phyloP scores from a whole-genome alignment of 2,329 filamentous ascomycete genomes.

The Hymenoscyphus fraxineus region DNA sequence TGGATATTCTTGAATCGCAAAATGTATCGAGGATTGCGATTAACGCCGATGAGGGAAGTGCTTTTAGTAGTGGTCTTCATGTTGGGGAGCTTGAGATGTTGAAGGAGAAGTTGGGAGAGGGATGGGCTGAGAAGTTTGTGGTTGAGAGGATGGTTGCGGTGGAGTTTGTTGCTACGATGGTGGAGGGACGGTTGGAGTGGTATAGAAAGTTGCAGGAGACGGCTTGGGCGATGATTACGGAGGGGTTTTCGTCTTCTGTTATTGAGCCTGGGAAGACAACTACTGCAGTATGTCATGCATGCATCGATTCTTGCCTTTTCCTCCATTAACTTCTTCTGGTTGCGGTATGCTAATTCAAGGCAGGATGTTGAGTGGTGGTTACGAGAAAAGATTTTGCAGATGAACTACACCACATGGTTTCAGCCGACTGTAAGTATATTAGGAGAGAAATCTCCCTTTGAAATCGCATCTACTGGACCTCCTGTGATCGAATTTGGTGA shows the following conservation, averaged over 20 bases:
- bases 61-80: constrained; percentile 46
- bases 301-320: not conserved
- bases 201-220: constrained; percentile 47
- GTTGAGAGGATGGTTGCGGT: constrained; percentile 44
- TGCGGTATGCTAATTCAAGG: constrained; percentile 2
- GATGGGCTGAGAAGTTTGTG: constrained; percentile 41
- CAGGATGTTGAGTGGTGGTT: constrained; percentile 51
- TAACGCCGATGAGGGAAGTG: constrained; percentile 43
- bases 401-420: constrained; percentile 53
- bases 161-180: constrained; percentile 45
- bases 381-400: constrained; percentile 44
- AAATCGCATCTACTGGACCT: constrained; percentile 10
- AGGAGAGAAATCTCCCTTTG: constrained; percentile 18
- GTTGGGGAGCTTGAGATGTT: constrained; percentile 44
- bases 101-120: constrained; percentile 35
- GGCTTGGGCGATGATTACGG: constrained; percentile 47
- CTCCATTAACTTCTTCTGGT: not conserved
- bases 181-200: constrained; percentile 39
- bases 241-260: constrained; percentile 43
- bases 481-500: constrained; percentile 42
- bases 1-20: constrained; percentile 37
- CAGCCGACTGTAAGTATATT: constrained; percentile 45
- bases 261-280: constrained; percentile 43
- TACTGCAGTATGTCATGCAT: constrained; percentile 26
- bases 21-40: constrained; percentile 41